Evolutionary conservation across 805 yeast species (phyloP), one percentile per base, ranked within the genome.

Genomic region (Metschnikowia henanensis): DNA sequence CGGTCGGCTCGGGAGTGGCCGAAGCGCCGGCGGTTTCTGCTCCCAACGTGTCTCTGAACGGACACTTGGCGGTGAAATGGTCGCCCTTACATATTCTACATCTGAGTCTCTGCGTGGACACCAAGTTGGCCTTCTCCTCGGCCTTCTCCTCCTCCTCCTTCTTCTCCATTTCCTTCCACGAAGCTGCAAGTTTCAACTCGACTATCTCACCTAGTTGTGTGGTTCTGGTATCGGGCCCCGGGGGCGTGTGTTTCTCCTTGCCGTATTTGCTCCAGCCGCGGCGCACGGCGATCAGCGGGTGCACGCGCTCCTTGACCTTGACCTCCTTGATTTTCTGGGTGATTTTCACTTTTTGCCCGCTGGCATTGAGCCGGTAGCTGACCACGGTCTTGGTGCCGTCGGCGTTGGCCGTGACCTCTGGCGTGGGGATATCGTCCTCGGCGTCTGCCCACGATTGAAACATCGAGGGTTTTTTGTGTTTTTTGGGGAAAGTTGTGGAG

Each of bases 61-160:
- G 99, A 86, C 99, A 94, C 72, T 85, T 84, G 65, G 89, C 73
- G 32, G 97, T 87, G 79, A 83, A 87, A 76, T 94, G 99, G 55
- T 81, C 85, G 62, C 96, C 97, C 49, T 86, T 87, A 84, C 99
- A 94, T 43, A 78, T 72, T 79, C 97, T 87, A 80, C 99, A 94
- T 57, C 68, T 72, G 52, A 81, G 67, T 50, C 78, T 64, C 56
- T 71, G 74, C 52, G 72, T 56, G 23, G 66, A 61, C 43, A 63
- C 62, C 52, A 61, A 52, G 50, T 61, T 61, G 51, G 70, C 63
- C 66, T 66, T 52, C 64, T 68, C 61, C 67, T 70, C 73, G 62
- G 75, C 63, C 70, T 68, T 58, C 66, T 69, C 60, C 66, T 75
- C 79, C 64, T 83, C 85, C 62, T 80, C 85, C 61, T 81, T 83